Conservation (phyloP, 2,329 filamentous ascomycete species). For the Tolypocladium ophioglossoides region DNA sequence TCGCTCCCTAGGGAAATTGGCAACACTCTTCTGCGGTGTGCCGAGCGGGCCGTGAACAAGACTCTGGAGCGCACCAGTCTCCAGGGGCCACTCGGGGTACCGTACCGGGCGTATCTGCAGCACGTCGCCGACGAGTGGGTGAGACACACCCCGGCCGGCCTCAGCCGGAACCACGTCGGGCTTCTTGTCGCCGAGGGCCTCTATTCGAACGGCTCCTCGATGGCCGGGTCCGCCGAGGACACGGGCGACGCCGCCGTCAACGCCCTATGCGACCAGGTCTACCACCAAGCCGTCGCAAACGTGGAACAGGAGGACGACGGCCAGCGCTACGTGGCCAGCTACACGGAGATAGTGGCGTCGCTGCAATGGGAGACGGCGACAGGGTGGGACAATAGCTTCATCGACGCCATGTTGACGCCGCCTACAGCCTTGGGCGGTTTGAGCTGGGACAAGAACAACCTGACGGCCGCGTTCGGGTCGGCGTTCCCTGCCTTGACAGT, state of each 20-base stretch:
- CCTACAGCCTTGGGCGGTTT: not conserved
- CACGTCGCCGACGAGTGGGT: not conserved
- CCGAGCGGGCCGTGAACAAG: not conserved
- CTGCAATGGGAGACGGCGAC: not conserved
- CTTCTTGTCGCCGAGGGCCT: not conserved
- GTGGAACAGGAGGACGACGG: constrained; percentile 6
- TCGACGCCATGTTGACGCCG: not conserved
- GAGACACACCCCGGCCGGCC: not conserved
- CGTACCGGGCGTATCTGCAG: not conserved
- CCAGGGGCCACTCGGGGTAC: not conserved
- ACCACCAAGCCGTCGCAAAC: not conserved
- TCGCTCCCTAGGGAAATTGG: not conserved
- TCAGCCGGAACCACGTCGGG: not conserved
- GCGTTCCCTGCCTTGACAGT: not conserved
- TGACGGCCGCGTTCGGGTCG: not conserved
- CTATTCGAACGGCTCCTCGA: not conserved
- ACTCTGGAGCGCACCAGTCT: not conserved
- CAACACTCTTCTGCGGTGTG: not conserved
- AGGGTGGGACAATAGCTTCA: not conserved
- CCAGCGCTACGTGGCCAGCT: not conserved
- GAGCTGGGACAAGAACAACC: not conserved
- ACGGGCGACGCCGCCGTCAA: not conserved
- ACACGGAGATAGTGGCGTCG: not conserved
- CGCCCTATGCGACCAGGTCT: not conserved
- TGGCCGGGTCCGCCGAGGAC: not conserved